Evolutionary conservation across 202 grass and related monocot genomes (phyloP), one percentile per base, ranked within the genome.

Genomic region (Digitaria exilis): DNA sequence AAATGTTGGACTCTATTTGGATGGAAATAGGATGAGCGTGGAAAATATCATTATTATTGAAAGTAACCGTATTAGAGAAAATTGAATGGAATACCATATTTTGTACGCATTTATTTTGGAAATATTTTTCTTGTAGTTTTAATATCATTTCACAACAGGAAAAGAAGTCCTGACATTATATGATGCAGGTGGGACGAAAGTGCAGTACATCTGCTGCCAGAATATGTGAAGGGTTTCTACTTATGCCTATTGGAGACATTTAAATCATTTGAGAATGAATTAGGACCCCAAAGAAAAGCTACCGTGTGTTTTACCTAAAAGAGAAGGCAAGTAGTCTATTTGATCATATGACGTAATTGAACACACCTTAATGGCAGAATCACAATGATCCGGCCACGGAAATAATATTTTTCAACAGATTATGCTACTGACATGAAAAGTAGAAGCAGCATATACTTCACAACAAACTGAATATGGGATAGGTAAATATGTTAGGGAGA

Each of bases 151-250:
- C 24, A 25, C 9, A 57, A 9, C 22, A 11, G 22, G 55, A 25
- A 57, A 25, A 3, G 4, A 61, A 15, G 13, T 61, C 5, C 24
- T 50, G 6, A 49, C 0, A 67, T 41, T 24, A n/a, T 68, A 68
- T 15, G 19, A 56, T 74, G 49, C 49, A 74, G 71, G 31, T 54
- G 69, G 69, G 69, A 71, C 9, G 44, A 50, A 50, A 71, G 69
- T 19, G 44, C 44, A 6, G 3, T 50, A 50, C 1, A 0, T 50
- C 44, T 50, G 15, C 69, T 71, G 48, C 69, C 69, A 21, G 44
- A 67, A 7, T 87, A 87, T 19, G 49, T 77, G 22, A 76, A 69
- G 63, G 63, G 31, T 59, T 76, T 87, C 85, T 82, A 87, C 71
- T n/a, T 75, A 51, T 76, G 61, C 15, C 1, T 70, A 1, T 19